Evolutionary conservation across 2,329 filamentous ascomycete genomes (phyloP).

Genomic region (Colletotrichum brevisporum): DNA sequence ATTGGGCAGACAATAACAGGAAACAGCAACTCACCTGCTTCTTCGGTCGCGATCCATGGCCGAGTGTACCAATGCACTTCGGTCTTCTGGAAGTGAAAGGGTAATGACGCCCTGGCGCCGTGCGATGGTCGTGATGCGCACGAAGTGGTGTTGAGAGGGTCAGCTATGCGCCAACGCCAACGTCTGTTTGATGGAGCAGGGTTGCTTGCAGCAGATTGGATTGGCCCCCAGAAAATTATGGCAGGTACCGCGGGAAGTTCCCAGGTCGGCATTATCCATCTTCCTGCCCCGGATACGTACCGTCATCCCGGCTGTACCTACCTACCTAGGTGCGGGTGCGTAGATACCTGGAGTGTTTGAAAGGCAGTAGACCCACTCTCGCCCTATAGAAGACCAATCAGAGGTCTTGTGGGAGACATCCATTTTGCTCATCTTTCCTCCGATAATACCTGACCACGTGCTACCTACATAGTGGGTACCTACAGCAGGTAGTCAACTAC

Average conservation of each 20-base stretch:
- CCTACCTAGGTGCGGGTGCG: background rate
- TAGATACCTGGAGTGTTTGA: no score
- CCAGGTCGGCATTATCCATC: slow-evolving; percentile 17
- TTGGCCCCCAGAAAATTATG: slow-evolving; percentile 22
- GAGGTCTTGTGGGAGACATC: no score
- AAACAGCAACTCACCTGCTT: slow-evolving; percentile 50
- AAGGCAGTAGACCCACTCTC: no score
- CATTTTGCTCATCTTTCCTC: no score
- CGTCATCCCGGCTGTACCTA: no score
- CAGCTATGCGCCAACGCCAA: slow-evolving; percentile 26
- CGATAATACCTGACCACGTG: no score
- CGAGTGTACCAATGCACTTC: slow-evolving; percentile 18
- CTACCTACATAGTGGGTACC: no score
- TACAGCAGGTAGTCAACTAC: no score
- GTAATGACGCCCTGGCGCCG: slow-evolving; percentile 4
- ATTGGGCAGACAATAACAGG: background rate
- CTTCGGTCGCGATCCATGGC: slow-evolving; percentile 55
- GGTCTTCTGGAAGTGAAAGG: background rate
- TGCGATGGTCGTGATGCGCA: slow-evolving; percentile 23
- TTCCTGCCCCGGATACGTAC: slow-evolving; percentile 13
- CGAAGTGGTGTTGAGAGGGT: slow-evolving; percentile 28
- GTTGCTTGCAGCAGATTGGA: slow-evolving; percentile 26
- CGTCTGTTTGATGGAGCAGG: slow-evolving; percentile 34
- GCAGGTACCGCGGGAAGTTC: slow-evolving; percentile 19
- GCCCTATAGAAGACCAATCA: no score